Base-by-base conservation (phyloP, 306 rosid species). In the Oxytropis ochrocephala region DNA sequence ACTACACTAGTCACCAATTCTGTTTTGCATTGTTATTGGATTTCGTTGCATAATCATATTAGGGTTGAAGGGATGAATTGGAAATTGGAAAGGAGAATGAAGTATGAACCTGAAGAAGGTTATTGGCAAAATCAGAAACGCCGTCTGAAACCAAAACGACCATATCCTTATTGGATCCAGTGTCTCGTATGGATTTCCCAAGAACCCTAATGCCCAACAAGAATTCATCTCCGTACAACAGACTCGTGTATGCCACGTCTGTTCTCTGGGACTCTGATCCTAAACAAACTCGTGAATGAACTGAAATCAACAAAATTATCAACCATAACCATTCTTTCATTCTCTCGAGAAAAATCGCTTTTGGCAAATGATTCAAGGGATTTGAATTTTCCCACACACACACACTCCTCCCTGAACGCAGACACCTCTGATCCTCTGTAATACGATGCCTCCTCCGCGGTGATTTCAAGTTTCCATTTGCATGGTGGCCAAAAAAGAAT, bases 161-260 rank as follows among this genome's bases (percentile, higher is more conserved):
- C 98, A 92, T 83, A 55, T 87, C 96, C 89, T 88, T 87, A 36
- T 69, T 83, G 54, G 96, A 84, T 70, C 91, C 83, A 55, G 92
- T 84, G 75, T 84, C 88, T 8, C 95, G 85, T 6, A 89, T 87
- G 14, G 98, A 92, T 72, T 89, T 92, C 4, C 98, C 98, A 11
- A 92, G 92, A 50, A 92, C 98, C 75, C 98, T 76, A 70, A 92
- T 95, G 16, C 98, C 98, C 82, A 92, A 64, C 52, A 86, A 75
- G 78, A 92, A 89, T 82, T 92, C 96, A 77, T 89, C 96, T 16
- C 98, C 98, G 72, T 89, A 89, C 51, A 89, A 67, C 1, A 92
- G 88, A 77, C 95, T 92, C 56, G 80, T 92, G 55, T 92, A 89
- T 54, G 96, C 98, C 71, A 80, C 91, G 27, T 81, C 58, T 6